Conservation (phyloP, 2,329 filamentous ascomycete species). For the Microsporum ferrugineum region DNA sequence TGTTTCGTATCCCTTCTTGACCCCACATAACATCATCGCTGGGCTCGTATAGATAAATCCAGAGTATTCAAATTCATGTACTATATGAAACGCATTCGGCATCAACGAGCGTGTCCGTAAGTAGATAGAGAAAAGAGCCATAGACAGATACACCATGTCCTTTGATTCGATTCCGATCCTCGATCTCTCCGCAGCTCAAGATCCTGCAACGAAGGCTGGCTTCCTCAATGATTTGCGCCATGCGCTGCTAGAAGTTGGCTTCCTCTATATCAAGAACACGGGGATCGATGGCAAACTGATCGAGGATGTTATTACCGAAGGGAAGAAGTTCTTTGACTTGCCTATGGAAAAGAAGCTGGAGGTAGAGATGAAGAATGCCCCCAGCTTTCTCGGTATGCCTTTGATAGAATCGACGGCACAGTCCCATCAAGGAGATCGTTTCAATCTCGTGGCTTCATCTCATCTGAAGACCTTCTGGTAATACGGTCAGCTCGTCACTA, state of each 20-base stretch:
- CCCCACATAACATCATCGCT: background rate
- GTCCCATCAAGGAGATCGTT: background rate
- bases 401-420: conserved; percentile 28
- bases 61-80: background rate
- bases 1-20: background rate
- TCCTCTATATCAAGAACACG: conserved; percentile 72
- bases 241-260: conserved; percentile 76
- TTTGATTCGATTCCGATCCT: conserved; percentile 69
- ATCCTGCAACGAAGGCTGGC: conserved; percentile 54
- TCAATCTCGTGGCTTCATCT: background rate
- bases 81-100: background rate
- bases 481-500: background rate
- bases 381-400: conserved; percentile 58
- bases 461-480: background rate
- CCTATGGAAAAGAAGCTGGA: conserved; percentile 62
- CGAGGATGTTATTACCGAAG: conserved; percentile 53
- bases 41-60: background rate
- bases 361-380: conserved; percentile 63
- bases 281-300: conserved; percentile 58
- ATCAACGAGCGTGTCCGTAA: background rate
- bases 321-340: conserved; percentile 64
- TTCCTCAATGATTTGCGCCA: conserved; percentile 62
- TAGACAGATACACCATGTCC: conserved; percentile 39
- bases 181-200: conserved; percentile 56
- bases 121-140: background rate